phyloP scores from a whole-genome alignment of 768 basidiomycete genomes.

The Xanthoconium stramineum region DNA sequence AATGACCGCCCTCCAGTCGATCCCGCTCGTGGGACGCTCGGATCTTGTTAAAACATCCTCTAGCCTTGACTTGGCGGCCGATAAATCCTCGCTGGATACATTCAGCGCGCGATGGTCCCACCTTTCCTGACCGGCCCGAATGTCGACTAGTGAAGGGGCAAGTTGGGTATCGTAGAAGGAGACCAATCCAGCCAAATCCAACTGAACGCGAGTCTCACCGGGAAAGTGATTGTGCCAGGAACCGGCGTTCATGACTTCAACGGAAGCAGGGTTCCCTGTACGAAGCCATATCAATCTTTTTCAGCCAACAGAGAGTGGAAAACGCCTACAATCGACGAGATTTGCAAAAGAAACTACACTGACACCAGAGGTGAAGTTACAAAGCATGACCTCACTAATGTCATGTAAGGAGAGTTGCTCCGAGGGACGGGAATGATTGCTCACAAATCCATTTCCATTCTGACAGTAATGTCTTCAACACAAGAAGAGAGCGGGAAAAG shows the following conservation, averaged over 20 bases:
- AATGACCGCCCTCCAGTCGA: conserved; percentile 34
- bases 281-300: neutral
- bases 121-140: conserved; percentile 25
- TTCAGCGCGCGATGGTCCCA: conserved; percentile 31
- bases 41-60: conserved; percentile 11
- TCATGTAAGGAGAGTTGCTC: neutral
- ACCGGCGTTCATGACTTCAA: conserved; percentile 16
- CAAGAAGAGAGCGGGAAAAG: neutral
- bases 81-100: conserved; percentile 25
- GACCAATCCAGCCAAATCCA: conserved; percentile 33
- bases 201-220: conserved; percentile 33
- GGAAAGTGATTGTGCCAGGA: conserved; percentile 36
- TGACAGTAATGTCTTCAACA: conserved; percentile 1
- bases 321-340: conserved; percentile 5
- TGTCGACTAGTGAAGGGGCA: conserved; percentile 27
- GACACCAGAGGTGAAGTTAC: conserved; percentile 31
- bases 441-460: conserved; percentile 34
- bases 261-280: neutral
- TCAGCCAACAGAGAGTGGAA: neutral
- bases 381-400: conserved; percentile 37
- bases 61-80: conserved; percentile 2
- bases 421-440: neutral
- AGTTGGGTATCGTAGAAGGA: conserved; percentile 37
- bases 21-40: conserved; percentile 19
- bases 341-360: conserved; percentile 20